These are phyloP conservation scores for Eucalyptus sideroxylon DNA, from an alignment of 345 rosid species.

Conservation along the genomic window DNA sequence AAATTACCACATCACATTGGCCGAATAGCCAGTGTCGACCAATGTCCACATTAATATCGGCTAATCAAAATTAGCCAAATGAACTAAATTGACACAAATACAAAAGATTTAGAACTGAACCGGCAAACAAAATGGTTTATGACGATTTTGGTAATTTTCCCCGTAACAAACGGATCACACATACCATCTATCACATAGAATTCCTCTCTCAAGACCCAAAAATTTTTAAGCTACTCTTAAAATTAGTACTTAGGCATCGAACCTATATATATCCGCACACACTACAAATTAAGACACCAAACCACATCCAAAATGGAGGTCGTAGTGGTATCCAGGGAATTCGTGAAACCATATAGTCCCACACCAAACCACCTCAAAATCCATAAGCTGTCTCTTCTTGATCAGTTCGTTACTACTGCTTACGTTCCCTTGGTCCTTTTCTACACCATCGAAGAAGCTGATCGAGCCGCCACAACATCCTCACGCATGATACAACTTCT, in stretches of 20 bases:
- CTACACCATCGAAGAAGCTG: not conserved
- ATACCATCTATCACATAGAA: not conserved
- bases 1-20: no score
- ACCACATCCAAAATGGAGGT: slow-evolving; percentile 11
- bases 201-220: not conserved
- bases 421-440: slow-evolving; percentile 17
- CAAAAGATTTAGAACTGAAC: not conserved
- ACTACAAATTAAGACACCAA: not conserved
- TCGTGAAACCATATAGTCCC: slow-evolving; percentile 26
- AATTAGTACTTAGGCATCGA: not conserved
- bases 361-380: slow-evolving; percentile 15
- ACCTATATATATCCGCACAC: no score
- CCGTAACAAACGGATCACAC: not conserved
- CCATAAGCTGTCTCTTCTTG: slow-evolving; percentile 23
- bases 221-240: not conserved
- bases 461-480: not conserved
- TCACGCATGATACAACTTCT: not conserved
- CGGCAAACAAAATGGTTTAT: not conserved
- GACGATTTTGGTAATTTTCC: accelerated
- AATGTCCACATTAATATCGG: no score
- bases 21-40: accelerated
- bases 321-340: slow-evolving; percentile 5
- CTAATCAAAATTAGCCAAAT: not conserved
- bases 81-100: not conserved
- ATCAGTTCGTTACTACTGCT: slow-evolving; percentile 11